phyloP scores from a whole-genome alignment of 352 stramenopile species.

The Phytophthora melonis region DNA sequence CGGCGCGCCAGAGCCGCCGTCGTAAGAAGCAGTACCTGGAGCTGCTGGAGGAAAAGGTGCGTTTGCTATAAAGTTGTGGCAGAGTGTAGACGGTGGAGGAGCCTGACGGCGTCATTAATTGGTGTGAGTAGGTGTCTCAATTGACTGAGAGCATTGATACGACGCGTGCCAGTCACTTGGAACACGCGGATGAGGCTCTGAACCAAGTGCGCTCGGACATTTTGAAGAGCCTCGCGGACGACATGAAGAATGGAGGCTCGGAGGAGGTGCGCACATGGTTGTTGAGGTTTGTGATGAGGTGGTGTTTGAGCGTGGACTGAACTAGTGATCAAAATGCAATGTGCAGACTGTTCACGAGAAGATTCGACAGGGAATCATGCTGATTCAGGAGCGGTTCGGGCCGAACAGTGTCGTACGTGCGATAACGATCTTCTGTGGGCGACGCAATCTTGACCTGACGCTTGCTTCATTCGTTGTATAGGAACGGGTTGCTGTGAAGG shows the following conservation, averaged over 20 bases:
- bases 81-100: no score
- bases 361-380: constrained; percentile 78
- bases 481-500: constrained; percentile 87
- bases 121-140: constrained; percentile 56
- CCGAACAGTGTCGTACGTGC: constrained; percentile 78
- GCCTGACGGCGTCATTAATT: no score
- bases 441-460: background rate
- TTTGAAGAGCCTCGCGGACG: constrained; percentile 67
- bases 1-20: constrained; percentile 85
- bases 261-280: constrained; percentile 48
- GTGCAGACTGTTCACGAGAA: constrained; percentile 65
- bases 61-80: no score
- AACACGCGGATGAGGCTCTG: constrained; percentile 78
- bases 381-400: constrained; percentile 86
- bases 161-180: constrained; percentile 80
- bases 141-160: constrained; percentile 89
- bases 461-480: constrained; percentile 23
- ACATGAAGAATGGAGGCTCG: constrained; percentile 69
- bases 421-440: background rate
- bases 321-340: background rate
- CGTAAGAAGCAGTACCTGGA: constrained; percentile 93
- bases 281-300: background rate
- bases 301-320: background rate
- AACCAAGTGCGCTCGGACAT: constrained; percentile 84
- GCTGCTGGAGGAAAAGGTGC: constrained; percentile 83